These are phyloP conservation scores for Stenocarpella maydis DNA, from an alignment of 2,329 filamentous ascomycete species.

Conservation along the genomic window DNA sequence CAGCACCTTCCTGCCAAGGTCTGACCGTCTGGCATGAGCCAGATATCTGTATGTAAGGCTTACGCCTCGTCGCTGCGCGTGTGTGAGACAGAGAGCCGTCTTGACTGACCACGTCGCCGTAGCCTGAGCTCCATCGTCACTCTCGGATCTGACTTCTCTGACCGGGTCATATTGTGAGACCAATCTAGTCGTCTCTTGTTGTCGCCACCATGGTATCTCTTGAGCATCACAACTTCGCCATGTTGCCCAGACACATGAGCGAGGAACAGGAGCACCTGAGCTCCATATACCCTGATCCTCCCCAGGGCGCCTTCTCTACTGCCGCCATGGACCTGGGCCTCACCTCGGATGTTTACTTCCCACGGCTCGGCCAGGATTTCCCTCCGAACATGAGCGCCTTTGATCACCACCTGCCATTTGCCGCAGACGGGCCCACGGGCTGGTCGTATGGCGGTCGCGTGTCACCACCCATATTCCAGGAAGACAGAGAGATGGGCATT, in stretches of 20 bases:
- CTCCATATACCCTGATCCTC: slow-evolving; percentile 55
- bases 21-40: slow-evolving; percentile 31
- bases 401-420: slow-evolving; percentile 53
- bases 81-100: background rate
- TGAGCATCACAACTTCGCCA: slow-evolving; percentile 41
- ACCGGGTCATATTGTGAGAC: slow-evolving; percentile 10
- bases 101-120: slow-evolving; percentile 24
- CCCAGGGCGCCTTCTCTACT: slow-evolving; percentile 51
- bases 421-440: slow-evolving; percentile 52
- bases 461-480: slow-evolving; percentile 59
- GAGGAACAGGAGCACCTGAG: slow-evolving; percentile 49
- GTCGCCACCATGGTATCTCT: slow-evolving; percentile 39
- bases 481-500: slow-evolving; percentile 59
- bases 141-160: background rate
- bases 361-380: slow-evolving; percentile 50
- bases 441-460: slow-evolving; percentile 56
- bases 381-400: slow-evolving; percentile 53
- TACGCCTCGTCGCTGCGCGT: background rate
- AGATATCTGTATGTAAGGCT: slow-evolving; percentile 31
- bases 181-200: background rate
- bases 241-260: slow-evolving; percentile 39
- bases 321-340: slow-evolving; percentile 58
- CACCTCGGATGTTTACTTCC: slow-evolving; percentile 56
- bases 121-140: slow-evolving; percentile 27
- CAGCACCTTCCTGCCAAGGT: background rate